Conservation (phyloP, 148 eudicot species). For the Fagopyrum esculentum region DNA sequence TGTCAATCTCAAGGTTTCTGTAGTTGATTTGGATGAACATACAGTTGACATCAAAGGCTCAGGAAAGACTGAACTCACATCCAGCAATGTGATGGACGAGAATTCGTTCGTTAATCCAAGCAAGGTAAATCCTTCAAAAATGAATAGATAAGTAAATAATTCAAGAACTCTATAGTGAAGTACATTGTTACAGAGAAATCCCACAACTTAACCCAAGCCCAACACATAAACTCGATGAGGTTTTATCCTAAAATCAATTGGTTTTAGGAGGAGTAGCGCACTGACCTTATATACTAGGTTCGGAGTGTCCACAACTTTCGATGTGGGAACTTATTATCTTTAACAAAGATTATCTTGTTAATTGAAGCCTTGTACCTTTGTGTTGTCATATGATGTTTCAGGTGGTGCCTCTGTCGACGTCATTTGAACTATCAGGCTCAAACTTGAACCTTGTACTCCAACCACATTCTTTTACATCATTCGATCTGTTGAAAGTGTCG, state of each 20-base stretch:
- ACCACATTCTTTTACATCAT: conserved; percentile 31
- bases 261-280: too few species aligned
- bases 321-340: too few species aligned
- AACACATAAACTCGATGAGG: too few species aligned
- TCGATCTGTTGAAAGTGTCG: conserved; percentile 17
- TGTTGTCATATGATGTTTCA: not conserved
- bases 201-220: too few species aligned
- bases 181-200: too few species aligned
- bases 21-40: conserved; percentile 30
- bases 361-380: too few species aligned
- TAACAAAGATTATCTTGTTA: too few species aligned
- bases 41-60: conserved; percentile 33
- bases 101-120: conserved; percentile 71
- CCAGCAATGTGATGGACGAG: conserved; percentile 68
- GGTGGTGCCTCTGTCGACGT: conserved; percentile 28
- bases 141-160: not conserved
- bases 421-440: conserved; percentile 5
- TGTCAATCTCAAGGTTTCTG: conserved; percentile 45
- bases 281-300: too few species aligned
- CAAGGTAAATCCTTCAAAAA: conserved; percentile 41
- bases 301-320: too few species aligned
- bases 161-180: not conserved
- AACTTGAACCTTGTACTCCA: conserved; percentile 18
- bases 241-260: too few species aligned
- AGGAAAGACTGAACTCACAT: conserved; percentile 48